These are phyloP conservation scores for Hanseniaspora jakobsenii DNA, from an alignment of 805 yeast genomes.

Conservation along the genomic window DNA sequence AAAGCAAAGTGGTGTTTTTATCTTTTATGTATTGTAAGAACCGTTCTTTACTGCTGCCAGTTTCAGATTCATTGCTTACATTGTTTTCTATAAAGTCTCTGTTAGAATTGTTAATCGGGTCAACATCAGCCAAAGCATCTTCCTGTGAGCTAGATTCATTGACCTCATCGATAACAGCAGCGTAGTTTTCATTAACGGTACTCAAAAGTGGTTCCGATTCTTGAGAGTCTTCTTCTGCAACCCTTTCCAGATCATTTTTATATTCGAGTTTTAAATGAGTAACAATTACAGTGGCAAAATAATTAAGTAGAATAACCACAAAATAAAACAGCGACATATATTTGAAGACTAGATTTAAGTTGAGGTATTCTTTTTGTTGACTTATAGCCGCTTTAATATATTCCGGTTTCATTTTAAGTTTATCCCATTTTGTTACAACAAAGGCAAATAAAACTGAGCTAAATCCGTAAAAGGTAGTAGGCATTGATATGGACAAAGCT, in stretches of 20 bases:
- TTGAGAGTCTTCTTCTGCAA: constrained; percentile 21
- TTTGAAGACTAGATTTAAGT: constrained; percentile 41
- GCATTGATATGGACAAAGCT: constrained; percentile 73
- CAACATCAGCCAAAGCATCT: constrained; percentile 22
- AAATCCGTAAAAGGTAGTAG: constrained; percentile 78
- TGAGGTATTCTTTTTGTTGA: constrained; percentile 16
- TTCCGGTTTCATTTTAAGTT: constrained; percentile 1
- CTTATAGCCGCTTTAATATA: not conserved
- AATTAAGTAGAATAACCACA: constrained; percentile 45
- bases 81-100: not conserved
- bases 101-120: too few species aligned
- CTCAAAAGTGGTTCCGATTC: constrained; percentile 21
- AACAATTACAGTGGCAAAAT: constrained; percentile 53
- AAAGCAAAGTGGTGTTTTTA: constrained; percentile 31
- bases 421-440: constrained; percentile 36
- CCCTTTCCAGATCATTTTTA: constrained; percentile 7
- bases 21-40: constrained; percentile 15
- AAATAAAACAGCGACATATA: constrained; percentile 44
- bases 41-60: constrained; percentile 14
- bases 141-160: constrained; percentile 19
- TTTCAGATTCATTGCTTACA: not conserved
- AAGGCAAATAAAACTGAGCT: constrained; percentile 60
- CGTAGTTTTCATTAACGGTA: constrained; percentile 20
- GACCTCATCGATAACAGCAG: constrained; percentile 27
- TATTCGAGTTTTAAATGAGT: constrained; percentile 32